These are phyloP conservation scores for Zygosaccharomyces siamensis DNA, from an alignment of 805 yeast species.

Conservation along the genomic window DNA sequence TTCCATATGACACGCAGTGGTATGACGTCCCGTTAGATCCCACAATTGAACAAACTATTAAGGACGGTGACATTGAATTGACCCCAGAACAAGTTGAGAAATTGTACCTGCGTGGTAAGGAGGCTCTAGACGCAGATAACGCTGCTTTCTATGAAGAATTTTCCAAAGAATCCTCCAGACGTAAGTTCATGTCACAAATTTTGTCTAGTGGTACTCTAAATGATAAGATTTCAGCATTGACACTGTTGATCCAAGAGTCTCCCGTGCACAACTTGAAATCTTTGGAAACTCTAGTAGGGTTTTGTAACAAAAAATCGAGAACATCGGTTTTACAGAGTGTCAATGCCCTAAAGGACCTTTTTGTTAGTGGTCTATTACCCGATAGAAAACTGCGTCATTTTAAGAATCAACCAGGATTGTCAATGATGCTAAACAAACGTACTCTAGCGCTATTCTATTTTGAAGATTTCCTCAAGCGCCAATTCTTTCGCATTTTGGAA, in stretches of 20 bases:
- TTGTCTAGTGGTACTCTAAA: slow-evolving; percentile 87
- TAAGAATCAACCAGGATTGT: slow-evolving; percentile 63
- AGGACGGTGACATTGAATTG: slow-evolving; percentile 24
- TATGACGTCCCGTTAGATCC: slow-evolving; percentile 50
- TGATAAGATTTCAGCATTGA: slow-evolving; percentile 93
- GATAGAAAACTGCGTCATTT: slow-evolving; percentile 77
- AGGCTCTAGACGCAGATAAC: slow-evolving; percentile 65
- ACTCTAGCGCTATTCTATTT: slow-evolving; percentile 73
- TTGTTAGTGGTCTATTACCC: slow-evolving; percentile 77
- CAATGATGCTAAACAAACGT: slow-evolving; percentile 42
- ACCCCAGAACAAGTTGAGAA: slow-evolving; percentile 53
- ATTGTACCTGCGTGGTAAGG: slow-evolving; percentile 61
- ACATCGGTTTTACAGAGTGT: slow-evolving; percentile 89
- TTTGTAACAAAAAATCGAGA: slow-evolving; percentile 87
- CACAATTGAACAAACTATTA: slow-evolving; percentile 19
- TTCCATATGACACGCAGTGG: slow-evolving; percentile 74
- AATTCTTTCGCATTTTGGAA: slow-evolving; percentile 70
- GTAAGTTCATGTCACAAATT: slow-evolving; percentile 82
- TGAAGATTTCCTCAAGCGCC: slow-evolving; percentile 81
- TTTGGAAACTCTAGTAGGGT: slow-evolving; percentile 66
- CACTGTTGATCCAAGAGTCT: slow-evolving; percentile 89
- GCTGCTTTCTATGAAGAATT: slow-evolving; percentile 65
- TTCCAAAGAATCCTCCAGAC: slow-evolving; percentile 71
- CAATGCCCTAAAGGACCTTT: slow-evolving; percentile 83
- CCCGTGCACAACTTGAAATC: slow-evolving; percentile 87